Conservation (phyloP, 2,329 filamentous ascomycete species). For the Neurospora sp. region DNA sequence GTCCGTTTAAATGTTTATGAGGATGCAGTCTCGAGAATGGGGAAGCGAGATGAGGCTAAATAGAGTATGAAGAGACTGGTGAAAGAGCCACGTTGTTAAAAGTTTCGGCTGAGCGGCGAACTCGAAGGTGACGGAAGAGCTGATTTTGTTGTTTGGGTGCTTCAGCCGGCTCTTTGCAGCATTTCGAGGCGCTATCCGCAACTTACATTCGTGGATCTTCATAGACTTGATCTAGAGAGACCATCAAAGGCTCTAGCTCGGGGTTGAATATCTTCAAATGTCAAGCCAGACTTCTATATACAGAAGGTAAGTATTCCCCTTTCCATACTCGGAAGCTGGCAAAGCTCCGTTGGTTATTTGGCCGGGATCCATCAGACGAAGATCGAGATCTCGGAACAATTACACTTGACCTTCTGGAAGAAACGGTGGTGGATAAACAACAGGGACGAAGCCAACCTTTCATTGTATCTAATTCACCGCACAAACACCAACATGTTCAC, state of each 20-base stretch:
- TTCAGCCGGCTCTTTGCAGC: not conserved
- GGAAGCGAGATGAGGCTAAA: not conserved
- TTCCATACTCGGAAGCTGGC: not conserved
- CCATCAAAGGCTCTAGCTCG: not conserved
- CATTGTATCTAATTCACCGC: not conserved
- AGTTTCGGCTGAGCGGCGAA: not conserved
- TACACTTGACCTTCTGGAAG: not conserved
- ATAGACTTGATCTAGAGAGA: not conserved
- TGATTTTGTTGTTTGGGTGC: not conserved
- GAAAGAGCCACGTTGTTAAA: not conserved
- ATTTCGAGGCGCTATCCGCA: not conserved
- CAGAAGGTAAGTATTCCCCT: too few species aligned
- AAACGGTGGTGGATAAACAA: not conserved
- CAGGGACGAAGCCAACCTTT: not conserved
- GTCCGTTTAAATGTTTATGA: not conserved
- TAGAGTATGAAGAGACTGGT: not conserved
- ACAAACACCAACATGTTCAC: not conserved
- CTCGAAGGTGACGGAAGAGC: not conserved
- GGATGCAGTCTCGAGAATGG: too few species aligned
- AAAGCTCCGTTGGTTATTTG: not conserved
- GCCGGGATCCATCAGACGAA: not conserved
- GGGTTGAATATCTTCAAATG: too few species aligned
- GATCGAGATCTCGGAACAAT: not conserved
- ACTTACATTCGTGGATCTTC: not conserved
- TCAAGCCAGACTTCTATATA: too few species aligned